Evolutionary conservation across 2,329 filamentous ascomycete species (phyloP).

Genomic region (Fusarium humuli): DNA sequence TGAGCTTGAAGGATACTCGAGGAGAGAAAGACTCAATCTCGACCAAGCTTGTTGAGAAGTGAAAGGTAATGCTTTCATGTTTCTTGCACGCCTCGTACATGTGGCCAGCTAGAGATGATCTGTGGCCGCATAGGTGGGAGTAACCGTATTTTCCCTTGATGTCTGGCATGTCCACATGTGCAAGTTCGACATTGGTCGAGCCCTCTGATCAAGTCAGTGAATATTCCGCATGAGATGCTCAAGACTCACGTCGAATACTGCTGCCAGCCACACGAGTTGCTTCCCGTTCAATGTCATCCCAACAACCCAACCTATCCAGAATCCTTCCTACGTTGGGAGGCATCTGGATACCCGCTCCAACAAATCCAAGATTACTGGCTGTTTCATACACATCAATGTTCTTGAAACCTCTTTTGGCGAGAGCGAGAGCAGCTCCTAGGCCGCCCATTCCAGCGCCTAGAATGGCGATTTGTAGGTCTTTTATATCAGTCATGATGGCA

Average conservation of each 20-base stretch:
- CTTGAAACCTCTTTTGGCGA: constrained; percentile 48
- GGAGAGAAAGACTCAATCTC: constrained; percentile 45
- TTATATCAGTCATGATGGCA: constrained; percentile 31
- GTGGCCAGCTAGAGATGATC: constrained; percentile 75
- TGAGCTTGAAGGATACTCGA: constrained; percentile 33
- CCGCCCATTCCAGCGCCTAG: constrained; percentile 54
- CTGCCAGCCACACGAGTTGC: constrained; percentile 45
- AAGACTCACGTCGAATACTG: constrained; percentile 46
- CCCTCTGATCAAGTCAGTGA: constrained; percentile 63
- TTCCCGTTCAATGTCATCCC: constrained; percentile 67
- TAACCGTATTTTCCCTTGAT: constrained; percentile 77
- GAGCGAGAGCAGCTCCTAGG: constrained; percentile 54
- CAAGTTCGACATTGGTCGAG: constrained; percentile 76
- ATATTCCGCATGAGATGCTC: background rate
- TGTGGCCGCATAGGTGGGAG: constrained; percentile 83
- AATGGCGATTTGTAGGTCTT: constrained; percentile 42
- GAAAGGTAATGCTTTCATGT: constrained; percentile 73
- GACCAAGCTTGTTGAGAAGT: constrained; percentile 60
- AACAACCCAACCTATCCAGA: constrained; percentile 77
- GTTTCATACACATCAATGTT: constrained; percentile 47
- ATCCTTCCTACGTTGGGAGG: constrained; percentile 86
- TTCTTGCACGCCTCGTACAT: constrained; percentile 76
- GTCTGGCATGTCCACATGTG: constrained; percentile 75
- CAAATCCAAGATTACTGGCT: constrained; percentile 51
- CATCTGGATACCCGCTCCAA: constrained; percentile 86